Base-by-base conservation (phyloP, 176 grass and related monocot species). In the Carex myosuroides region DNA sequence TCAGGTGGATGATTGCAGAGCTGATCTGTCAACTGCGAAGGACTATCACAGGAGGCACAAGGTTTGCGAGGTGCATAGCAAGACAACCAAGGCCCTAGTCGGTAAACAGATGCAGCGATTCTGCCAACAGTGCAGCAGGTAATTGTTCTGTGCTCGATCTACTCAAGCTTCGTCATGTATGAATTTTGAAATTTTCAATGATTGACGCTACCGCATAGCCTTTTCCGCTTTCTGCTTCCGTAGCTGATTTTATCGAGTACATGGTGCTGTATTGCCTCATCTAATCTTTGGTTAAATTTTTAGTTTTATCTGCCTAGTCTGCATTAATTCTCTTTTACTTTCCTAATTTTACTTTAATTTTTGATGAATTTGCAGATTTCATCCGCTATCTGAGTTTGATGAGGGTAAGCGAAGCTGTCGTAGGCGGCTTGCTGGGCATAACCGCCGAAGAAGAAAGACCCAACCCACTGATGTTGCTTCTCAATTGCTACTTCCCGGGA, bases 111-210 rank as follows among this genome's bases (percentile, higher is more conserved):
- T 95, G 87, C 93, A 99, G 91, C 91, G 93, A 58, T 96, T 96
- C 91, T 99, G 97, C 84, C 97, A 99, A 77, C 97, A 99, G 91
- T 96, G 93, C 61, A 96, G 97, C 88, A 96, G 97, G 93, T 99
- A 93, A 86, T 88, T 33, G 80, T 63, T 55, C 30, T 61, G 11
- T 62, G 65, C 21, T 37, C 12, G 18, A 2, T 85, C 59, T 78
- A 53, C 65, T 81, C 62, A 44, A 35, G 1, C n/a, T 35, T 79
- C 39, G n/a, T 42, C 13, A 41, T 58, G 62, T 6, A 44, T 56
- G 64, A 58, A 1, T 67, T 70, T 62, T 42, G 13, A 67, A 62
- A 62, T 24, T 62, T 22, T 62, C 60, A 22, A 62, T 62, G 20
- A 2, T 24, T 62, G 20, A 61, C 8, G 18, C 18, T 60, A 60